Conservation (phyloP, 192 early-diverging fungal species). For the Phlyctochytrium bullatum region DNA sequence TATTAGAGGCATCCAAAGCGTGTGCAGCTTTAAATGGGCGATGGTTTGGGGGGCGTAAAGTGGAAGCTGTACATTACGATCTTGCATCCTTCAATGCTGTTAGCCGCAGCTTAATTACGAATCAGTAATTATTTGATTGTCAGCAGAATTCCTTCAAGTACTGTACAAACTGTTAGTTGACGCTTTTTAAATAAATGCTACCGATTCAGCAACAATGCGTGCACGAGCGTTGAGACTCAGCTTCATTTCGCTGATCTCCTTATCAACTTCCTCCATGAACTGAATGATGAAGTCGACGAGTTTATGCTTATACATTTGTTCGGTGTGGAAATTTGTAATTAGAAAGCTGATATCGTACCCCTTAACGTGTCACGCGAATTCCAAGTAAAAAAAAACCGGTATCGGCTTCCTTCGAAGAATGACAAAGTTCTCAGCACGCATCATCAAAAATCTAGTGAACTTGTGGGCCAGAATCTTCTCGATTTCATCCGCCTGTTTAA, state of each 20-base stretch:
- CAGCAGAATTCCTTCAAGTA: not conserved
- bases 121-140: not conserved
- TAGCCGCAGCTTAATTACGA: not conserved
- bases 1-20: constrained; percentile 59
- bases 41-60: constrained; percentile 78
- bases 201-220: constrained; percentile 84
- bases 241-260: constrained; percentile 99
- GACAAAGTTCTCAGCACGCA: constrained; percentile 94
- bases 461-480: constrained; percentile 93
- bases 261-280: constrained; percentile 99
- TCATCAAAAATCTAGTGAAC: constrained; percentile 97
- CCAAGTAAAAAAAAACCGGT: constrained; percentile 30
- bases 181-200: no score
- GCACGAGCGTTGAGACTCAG: constrained; percentile 89
- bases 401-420: constrained; percentile 90
- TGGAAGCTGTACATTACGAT: constrained; percentile 52
- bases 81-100: not conserved
- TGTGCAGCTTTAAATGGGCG: constrained; percentile 68
- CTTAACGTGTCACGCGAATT: constrained; percentile 35
- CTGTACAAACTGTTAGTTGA: not conserved
- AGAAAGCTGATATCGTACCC: constrained; percentile 97
- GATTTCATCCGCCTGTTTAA: constrained; percentile 98
- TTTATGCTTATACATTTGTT: constrained; percentile 99
- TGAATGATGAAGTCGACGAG: constrained; percentile 98
- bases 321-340: constrained; percentile 96